Conservation (phyloP, 2,329 filamentous ascomycete species). For the Aplosporella prunicola region DNA sequence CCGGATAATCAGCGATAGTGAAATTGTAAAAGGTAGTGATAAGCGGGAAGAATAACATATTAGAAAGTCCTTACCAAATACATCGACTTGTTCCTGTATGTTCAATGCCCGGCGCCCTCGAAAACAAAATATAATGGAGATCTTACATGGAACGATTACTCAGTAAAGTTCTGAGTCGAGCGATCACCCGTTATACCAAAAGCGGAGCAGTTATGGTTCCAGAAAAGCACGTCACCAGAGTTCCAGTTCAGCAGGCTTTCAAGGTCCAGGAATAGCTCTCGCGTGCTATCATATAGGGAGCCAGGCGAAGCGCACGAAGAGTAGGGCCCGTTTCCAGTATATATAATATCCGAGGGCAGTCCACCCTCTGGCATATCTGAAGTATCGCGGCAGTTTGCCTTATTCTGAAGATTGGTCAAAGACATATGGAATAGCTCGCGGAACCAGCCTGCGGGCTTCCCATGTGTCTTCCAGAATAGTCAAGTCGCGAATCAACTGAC, state of each 20-base stretch:
- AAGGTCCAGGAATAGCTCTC: slow-evolving; percentile 4
- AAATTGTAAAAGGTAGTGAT: too few species aligned
- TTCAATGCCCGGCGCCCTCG: too few species aligned
- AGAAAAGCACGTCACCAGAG: too few species aligned
- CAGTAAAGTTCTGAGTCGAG: too few species aligned
- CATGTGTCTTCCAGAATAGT: slow-evolving; percentile 1
- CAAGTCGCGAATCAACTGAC: slow-evolving; percentile 1
- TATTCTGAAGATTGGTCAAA: slow-evolving; percentile 2
- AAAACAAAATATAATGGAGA: too few species aligned
- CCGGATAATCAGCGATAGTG: too few species aligned
- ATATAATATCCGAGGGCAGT: background rate
- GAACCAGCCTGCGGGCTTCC: slow-evolving; percentile 2
- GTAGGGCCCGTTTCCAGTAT: background rate
- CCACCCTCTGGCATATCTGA: background rate
- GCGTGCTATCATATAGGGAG: background rate
- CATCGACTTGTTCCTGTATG: too few species aligned
- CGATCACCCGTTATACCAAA: too few species aligned
- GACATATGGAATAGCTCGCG: slow-evolving; percentile 5
- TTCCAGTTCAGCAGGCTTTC: background rate
- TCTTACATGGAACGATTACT: too few species aligned
- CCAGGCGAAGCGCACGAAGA: slow-evolving; percentile 2
- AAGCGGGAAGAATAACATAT: too few species aligned
- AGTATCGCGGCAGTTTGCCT: background rate
- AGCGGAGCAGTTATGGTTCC: too few species aligned
- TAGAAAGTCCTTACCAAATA: too few species aligned